Base-by-base conservation (phyloP, 768 basidiomycete species). In the Lactarius trivialis region DNA sequence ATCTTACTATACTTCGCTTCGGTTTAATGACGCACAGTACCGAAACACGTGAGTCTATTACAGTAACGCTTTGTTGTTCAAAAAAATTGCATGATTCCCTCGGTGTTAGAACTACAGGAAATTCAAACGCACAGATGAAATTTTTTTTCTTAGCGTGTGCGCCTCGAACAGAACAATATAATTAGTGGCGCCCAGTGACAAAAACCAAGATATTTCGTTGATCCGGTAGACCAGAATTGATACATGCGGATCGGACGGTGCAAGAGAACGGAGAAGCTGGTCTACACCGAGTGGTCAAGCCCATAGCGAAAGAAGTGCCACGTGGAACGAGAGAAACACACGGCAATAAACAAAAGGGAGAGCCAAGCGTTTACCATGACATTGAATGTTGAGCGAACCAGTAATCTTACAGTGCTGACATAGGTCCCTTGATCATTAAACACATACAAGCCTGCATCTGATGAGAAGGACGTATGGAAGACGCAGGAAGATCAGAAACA, bases 391-490 rank as follows among this genome's bases (percentile, higher is more conserved):
- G 36, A 0, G 11, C 8, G 36, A 28, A 26, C 32, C 12, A n/a
- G 28, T 12, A 60, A 11, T 24, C 32, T 9, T 33, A n/a, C 21
- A 21, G 9, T 32, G 39, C 36, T 12, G 26, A 30, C 0, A 17
- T 3, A 14, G 55, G 34, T 28, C 30, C 19, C 21, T 21, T 32
- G 32, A 24, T 9, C 7, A 37, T n/a, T 8, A 34, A 50, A 39
- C 30, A 21, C 37, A 17, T 8, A 52, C 15, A 28, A 48, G 43
- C 8, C 39, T 55, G 50, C 39, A 62, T 62, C 52, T 58, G 56
- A 58, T 58, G 52, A 54, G 56, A 62, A 37, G 26, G 43, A 24
- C 28, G 43, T 26, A 39, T 12, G 54, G 60, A 55, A 49, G 43
- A 30, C 6, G 34, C n/a, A 12, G 7, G 19, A 24, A 21, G 11